Conservation (phyloP, 2,329 filamentous ascomycete species). For the Cordyceps tenuipes region DNA sequence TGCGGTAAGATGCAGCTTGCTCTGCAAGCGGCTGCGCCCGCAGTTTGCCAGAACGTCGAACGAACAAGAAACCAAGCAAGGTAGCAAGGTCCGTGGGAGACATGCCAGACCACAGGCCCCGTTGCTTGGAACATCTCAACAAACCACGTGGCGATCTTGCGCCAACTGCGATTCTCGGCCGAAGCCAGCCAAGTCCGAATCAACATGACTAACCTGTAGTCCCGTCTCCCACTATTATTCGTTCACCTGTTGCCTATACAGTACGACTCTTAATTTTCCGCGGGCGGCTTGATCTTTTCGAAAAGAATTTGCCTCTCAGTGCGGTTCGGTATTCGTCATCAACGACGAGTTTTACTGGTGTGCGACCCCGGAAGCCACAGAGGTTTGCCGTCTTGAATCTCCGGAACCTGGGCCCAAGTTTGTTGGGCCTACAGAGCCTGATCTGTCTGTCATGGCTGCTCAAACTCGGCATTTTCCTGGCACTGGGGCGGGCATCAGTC, state of each 20-base stretch:
- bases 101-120: background rate
- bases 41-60: background rate
- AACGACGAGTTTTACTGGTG: too few relatives aligned
- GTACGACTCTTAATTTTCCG: background rate
- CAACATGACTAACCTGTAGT: background rate
- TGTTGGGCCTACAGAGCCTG: too few relatives aligned
- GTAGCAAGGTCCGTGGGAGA: background rate
- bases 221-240: background rate
- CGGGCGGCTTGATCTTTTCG: too few relatives aligned
- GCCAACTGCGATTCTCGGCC: slow-evolving; percentile 3
- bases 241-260: too few relatives aligned
- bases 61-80: background rate
- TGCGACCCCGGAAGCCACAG: too few relatives aligned
- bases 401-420: too few relatives aligned
- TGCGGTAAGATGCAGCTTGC: background rate
- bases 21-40: background rate
- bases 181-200: background rate
- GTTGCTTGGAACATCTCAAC: background rate
- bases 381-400: too few relatives aligned
- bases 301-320: too few relatives aligned
- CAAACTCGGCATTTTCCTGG: too few relatives aligned
- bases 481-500: too few relatives aligned
- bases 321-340: too few relatives aligned
- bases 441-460: too few relatives aligned
- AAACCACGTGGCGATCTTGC: slow-evolving; percentile 10